A percentile compares a stretch with the other conserved stretches of the same genome.
Evolutionary conservation across 768 basidiomycete genomes (phyloP).

Genomic region (Lactifluus piperatus): DNA sequence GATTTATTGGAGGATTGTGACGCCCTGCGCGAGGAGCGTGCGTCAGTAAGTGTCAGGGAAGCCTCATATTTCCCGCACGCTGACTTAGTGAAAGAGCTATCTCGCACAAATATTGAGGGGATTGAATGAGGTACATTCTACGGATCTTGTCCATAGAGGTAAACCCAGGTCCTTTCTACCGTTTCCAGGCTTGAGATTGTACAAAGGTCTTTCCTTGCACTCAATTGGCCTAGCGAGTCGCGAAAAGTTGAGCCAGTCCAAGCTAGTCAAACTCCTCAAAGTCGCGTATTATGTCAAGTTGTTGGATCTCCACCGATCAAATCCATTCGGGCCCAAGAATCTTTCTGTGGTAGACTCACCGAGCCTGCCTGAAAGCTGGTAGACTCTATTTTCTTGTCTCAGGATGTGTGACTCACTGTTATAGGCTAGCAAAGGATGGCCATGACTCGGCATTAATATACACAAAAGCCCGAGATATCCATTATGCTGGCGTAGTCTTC

Average conservation of each 20-base stretch:
- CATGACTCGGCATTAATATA: constrained; percentile 74
- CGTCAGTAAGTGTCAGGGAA: constrained; percentile 39
- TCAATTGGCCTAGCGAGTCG: constrained; percentile 53
- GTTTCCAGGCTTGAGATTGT: not conserved
- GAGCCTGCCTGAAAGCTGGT: constrained; percentile 39
- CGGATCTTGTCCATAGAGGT: constrained; percentile 66
- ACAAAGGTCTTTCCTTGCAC: constrained; percentile 46
- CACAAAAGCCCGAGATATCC: constrained; percentile 72
- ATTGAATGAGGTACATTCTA: constrained; percentile 56
- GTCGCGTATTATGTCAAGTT: constrained; percentile 65
- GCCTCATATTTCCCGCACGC: not conserved
- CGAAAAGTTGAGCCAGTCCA: constrained; percentile 44
- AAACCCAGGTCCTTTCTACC: not conserved
- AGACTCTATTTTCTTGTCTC: constrained; percentile 21
- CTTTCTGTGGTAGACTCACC: constrained; percentile 23
- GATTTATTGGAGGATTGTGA: constrained; percentile 75
- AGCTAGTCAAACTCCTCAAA: constrained; percentile 66
- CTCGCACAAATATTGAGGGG: constrained; percentile 63
- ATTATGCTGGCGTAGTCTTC: constrained; percentile 69
- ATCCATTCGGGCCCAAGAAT: constrained; percentile 50
- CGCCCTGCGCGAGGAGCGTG: constrained; percentile 62
- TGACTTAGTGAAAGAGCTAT: constrained; percentile 47
- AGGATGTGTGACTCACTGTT: not conserved
- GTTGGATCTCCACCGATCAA: constrained; percentile 76
- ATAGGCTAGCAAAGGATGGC: constrained; percentile 70